phyloP scores from a whole-genome alignment of 495 filamentous ascomycete species.

The Penicillium canariense region DNA sequence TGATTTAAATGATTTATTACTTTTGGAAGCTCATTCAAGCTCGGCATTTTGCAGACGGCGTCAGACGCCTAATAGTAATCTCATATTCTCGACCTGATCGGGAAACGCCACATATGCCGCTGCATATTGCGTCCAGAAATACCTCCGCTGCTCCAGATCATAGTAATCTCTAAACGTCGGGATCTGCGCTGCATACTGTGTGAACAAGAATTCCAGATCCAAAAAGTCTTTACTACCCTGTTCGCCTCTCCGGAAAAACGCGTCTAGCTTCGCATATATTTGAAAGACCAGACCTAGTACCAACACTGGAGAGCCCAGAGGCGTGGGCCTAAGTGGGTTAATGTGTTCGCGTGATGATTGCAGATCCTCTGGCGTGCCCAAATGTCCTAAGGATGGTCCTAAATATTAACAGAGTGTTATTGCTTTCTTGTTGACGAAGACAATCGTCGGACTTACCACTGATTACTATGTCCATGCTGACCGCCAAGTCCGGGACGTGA shows the following conservation, averaged over 20 bases:
- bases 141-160: constrained; percentile 17
- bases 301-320: constrained; percentile 18
- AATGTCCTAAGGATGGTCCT: constrained; percentile 16
- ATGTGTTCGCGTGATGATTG: constrained; percentile 23
- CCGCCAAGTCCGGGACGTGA: constrained; percentile 21
- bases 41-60: neutral
- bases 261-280: constrained; percentile 24
- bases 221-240: constrained; percentile 25
- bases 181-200: constrained; percentile 21
- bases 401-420: constrained; percentile 7
- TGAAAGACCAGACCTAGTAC: constrained; percentile 23
- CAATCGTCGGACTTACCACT: constrained; percentile 14
- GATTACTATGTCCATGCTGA: constrained; percentile 26
- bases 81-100: constrained; percentile 24
- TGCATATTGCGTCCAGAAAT: constrained; percentile 23
- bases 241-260: constrained; percentile 19
- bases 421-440: neutral
- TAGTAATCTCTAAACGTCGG: constrained; percentile 20
- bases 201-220: constrained; percentile 23
- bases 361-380: constrained; percentile 23
- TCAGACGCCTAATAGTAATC: constrained; percentile 18
- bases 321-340: constrained; percentile 20
- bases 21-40: neutral
- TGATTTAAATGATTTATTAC: neutral
- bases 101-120: constrained; percentile 20